These are phyloP conservation scores for Fusarium nygamai DNA, from an alignment of 2,329 filamentous ascomycete genomes.

Conservation along the genomic window DNA sequence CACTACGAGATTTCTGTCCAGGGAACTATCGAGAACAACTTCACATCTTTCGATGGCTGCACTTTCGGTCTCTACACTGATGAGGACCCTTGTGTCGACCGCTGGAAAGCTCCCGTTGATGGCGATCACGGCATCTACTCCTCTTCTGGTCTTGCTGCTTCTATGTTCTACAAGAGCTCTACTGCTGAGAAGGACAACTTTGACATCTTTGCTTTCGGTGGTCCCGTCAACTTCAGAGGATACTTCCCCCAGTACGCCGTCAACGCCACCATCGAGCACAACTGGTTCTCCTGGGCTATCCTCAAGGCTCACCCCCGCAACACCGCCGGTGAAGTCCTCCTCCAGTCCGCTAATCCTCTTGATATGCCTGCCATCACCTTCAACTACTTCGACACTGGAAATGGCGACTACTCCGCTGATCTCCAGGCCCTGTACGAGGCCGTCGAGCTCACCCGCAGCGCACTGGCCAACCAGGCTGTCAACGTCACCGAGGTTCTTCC, in stretches of 20 bases:
- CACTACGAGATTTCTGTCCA: conserved; percentile 56
- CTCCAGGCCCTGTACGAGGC: conserved; percentile 66
- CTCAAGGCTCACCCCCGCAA: conserved; percentile 73
- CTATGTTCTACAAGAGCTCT: conserved; percentile 52
- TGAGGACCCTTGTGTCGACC: conserved; percentile 50
- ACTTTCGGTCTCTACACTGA: conserved; percentile 45
- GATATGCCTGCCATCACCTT: conserved; percentile 72
- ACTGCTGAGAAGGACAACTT: conserved; percentile 51
- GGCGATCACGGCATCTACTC: conserved; percentile 48
- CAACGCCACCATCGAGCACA: conserved; percentile 55
- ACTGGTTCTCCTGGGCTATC: conserved; percentile 54
- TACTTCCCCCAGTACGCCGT: conserved; percentile 66
- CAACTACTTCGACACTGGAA: conserved; percentile 66
- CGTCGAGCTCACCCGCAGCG: conserved; percentile 61
- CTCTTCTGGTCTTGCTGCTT: conserved; percentile 63
- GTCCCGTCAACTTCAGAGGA: conserved; percentile 63
- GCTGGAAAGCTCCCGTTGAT: conserved; percentile 45
- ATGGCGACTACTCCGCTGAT: conserved; percentile 57
- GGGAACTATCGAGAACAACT: conserved; percentile 40
- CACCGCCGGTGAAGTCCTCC: conserved; percentile 67
- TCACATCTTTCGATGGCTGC: conserved; percentile 44
- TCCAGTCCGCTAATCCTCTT: conserved; percentile 69
- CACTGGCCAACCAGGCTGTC: conserved; percentile 42
- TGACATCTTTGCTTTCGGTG: conserved; percentile 65
- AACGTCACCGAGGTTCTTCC: conserved; percentile 36